Evolutionary conservation across 2,329 filamentous ascomycete genomes (phyloP), one percentile per base, ranked within the genome.

Genomic region (Colletotrichum cereale): DNA sequence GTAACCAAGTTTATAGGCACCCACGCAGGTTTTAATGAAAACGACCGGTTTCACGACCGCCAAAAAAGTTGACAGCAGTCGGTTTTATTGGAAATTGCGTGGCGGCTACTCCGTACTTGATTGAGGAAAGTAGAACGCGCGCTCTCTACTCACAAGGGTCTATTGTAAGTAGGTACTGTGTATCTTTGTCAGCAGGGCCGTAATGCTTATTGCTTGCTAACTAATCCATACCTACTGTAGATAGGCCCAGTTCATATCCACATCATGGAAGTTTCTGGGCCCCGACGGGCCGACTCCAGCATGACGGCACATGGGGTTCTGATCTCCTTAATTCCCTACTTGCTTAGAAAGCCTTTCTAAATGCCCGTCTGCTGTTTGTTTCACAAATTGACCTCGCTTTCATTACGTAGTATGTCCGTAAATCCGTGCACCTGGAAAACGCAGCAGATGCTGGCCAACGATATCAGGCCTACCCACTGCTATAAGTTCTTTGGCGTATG

Each of bases 201-300:
- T 12, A 7, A 26, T 57, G 53, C 34, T 38, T 57, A 57, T 40
- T 38, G 31, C 31, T 24, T 38, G 18, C 34, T 57, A n/a, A 26
- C 34, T 57, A 26, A 56, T 21, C 53, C n/a, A n/a, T n/a, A n/a
- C n/a, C n/a, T n/a, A n/a, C n/a, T n/a, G n/a, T n/a, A n/a, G 4
- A 55, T 24, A 34, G 53, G 34, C 42, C 44, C n/a, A 50, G 58
- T 50, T 26, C n/a, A 16, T 48, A 38, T 36, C 60, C 60, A 62
- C 60, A 5, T 29, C 24, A 12, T 50, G 18, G 21, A 52, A 21
- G 34, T 26, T 29, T 38, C 40, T 62, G 31, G 44, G 34, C 5
- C 34, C 34, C 40, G 47, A 38, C 60, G 47, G 24, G 34, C 44
- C n/a, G 60, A 57, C 53, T 57, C 44, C 0, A 62, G 60, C 60